These are phyloP conservation scores for Coniochaeta pulveracea DNA, from an alignment of 2,329 filamentous ascomycete genomes.

Conservation along the genomic window DNA sequence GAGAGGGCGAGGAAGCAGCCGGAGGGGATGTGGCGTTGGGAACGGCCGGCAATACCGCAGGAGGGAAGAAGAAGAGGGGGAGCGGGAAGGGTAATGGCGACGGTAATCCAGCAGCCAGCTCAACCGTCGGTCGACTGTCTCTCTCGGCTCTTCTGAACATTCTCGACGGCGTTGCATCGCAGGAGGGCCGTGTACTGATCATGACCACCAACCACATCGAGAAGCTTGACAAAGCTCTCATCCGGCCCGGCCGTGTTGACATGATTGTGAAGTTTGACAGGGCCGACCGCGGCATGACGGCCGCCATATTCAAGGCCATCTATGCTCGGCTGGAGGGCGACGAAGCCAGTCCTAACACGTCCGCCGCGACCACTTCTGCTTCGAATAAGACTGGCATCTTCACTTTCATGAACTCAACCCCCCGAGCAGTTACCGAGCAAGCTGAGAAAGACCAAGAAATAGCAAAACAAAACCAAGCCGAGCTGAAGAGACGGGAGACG, in stretches of 20 bases:
- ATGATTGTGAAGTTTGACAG: slow-evolving; percentile 45
- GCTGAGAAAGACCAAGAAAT: slow-evolving; percentile 11
- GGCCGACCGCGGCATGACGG: slow-evolving; percentile 39
- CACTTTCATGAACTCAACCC: not conserved
- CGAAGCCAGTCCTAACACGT: slow-evolving; percentile 12
- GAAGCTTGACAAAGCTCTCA: slow-evolving; percentile 49
- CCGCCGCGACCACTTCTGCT: slow-evolving; percentile 10
- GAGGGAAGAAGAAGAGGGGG: slow-evolving; percentile 14
- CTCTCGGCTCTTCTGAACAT: slow-evolving; percentile 72
- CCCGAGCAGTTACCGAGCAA: slow-evolving; percentile 2
- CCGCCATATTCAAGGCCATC: slow-evolving; percentile 46
- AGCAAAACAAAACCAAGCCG: slow-evolving; percentile 13
- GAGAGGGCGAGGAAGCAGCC: slow-evolving; percentile 20
- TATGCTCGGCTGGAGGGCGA: slow-evolving; percentile 42
- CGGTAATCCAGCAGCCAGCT: slow-evolving; percentile 13
- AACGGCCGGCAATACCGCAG: slow-evolving; percentile 7
- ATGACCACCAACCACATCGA: slow-evolving; percentile 57
- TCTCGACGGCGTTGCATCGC: slow-evolving; percentile 60
- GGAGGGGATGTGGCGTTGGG: slow-evolving; percentile 9
- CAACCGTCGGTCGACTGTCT: slow-evolving; percentile 36
- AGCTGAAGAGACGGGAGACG: slow-evolving; percentile 19
- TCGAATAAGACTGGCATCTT: slow-evolving; percentile 1
- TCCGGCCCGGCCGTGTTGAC: slow-evolving; percentile 51
- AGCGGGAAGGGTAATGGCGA: slow-evolving; percentile 17
- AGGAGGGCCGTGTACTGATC: slow-evolving; percentile 51